Percentiles rank a stretch among this genome's conserved stretches.
phyloP scores from a whole-genome alignment of 306 rosid species.

The Castanea mollissima region DNA sequence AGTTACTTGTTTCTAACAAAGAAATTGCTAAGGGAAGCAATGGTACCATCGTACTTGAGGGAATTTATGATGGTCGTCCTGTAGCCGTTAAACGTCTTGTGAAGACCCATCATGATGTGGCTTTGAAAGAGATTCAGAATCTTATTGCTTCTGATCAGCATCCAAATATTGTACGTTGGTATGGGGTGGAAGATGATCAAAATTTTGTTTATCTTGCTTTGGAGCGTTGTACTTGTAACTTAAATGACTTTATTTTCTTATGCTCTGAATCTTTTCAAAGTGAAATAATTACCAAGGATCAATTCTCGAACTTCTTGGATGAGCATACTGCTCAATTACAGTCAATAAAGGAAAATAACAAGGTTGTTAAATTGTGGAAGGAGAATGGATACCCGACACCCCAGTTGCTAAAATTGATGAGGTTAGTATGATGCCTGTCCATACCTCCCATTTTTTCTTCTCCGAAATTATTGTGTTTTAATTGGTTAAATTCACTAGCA shows the following conservation, averaged over 20 bases:
- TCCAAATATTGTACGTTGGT: constrained; percentile 84
- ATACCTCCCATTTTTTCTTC: neutral
- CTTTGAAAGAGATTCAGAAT: constrained; percentile 70
- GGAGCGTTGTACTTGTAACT: constrained; percentile 76
- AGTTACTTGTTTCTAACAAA: constrained; percentile 49
- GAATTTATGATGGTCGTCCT: constrained; percentile 66
- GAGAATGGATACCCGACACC: constrained; percentile 51
- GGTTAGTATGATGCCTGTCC: constrained; percentile 43
- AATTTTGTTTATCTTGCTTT: constrained; percentile 80
- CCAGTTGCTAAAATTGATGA: constrained; percentile 59
- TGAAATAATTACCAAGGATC: constrained; percentile 19
- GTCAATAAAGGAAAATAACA: constrained; percentile 30
- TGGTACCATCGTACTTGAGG: constrained; percentile 78
- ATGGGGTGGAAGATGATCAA: constrained; percentile 71
- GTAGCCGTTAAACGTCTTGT: constrained; percentile 92
- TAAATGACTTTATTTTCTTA: constrained; percentile 55
- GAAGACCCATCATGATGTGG: constrained; percentile 66
- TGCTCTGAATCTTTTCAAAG: constrained; percentile 29
- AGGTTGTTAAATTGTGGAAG: constrained; percentile 46
- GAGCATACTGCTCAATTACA: constrained; percentile 33
- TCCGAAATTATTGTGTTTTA: neutral
- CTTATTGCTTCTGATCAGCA: constrained; percentile 76
- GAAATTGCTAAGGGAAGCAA: constrained; percentile 93
- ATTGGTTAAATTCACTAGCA: neutral
- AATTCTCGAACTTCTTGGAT: constrained; percentile 21